Evolutionary conservation across 192 early-diverging fungal species (phyloP).

Genomic region (Rhizophagus sp.): DNA sequence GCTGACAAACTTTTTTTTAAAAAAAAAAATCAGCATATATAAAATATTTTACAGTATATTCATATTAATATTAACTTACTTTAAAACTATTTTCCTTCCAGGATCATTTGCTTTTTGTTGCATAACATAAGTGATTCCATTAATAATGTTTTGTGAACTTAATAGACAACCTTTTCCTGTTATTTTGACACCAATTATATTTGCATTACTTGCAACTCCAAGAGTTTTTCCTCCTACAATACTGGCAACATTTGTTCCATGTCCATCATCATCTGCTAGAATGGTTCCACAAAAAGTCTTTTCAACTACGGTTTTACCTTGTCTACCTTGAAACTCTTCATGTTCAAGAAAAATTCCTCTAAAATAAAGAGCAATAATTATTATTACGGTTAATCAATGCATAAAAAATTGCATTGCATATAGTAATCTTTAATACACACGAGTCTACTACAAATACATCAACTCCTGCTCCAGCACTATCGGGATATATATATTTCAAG

Average conservation of each 20-base stretch:
- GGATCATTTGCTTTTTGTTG: conserved; percentile 28
- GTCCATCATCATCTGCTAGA: conserved; percentile 48
- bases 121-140: conserved; percentile 49
- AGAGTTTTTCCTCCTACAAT: conserved; percentile 53
- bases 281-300: conserved; percentile 17
- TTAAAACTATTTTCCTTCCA: conserved; percentile 29
- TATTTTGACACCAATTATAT: conserved; percentile 60
- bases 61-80: conserved; percentile 33
- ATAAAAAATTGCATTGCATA: conserved; percentile 47
- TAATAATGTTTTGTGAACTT: conserved; percentile 52
- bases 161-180: conserved; percentile 57
- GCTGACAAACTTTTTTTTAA: conserved; percentile 15
- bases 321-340: conserved; percentile 87
- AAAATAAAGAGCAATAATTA: conserved; percentile 35
- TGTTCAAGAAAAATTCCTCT: conserved; percentile 49
- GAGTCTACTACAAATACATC: conserved; percentile 54
- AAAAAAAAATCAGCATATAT: conserved; percentile 50
- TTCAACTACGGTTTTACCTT: conserved; percentile 12
- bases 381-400: conserved; percentile 49
- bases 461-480: conserved; percentile 37
- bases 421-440: conserved; percentile 40
- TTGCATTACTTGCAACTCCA: conserved; percentile 68
- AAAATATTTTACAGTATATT: conserved; percentile 62
- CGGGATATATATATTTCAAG: conserved; percentile 30
- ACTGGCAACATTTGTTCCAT: conserved; percentile 61